Percentiles rank a stretch among this genome's conserved stretches.
These are phyloP conservation scores for Heterobasidion parviporum DNA, from an alignment of 1,284 basidiomycete species.

Conservation along the genomic window DNA sequence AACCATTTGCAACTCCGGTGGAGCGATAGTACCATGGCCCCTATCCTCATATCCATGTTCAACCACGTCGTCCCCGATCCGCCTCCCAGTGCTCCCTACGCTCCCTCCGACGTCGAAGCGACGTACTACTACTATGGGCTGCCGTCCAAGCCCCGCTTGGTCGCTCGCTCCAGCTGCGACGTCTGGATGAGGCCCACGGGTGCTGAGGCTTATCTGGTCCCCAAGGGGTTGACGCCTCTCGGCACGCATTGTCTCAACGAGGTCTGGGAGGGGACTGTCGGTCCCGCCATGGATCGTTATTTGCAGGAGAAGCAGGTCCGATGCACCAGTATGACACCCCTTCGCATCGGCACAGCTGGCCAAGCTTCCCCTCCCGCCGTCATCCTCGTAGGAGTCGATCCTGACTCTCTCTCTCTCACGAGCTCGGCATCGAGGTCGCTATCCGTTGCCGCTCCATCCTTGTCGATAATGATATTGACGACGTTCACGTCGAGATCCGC, in stretches of 20 bases:
- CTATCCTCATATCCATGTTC: background rate
- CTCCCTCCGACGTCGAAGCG: background rate
- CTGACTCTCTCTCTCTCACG: slow-evolving; percentile 8
- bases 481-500: slow-evolving; percentile 14
- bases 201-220: slow-evolving; percentile 13
- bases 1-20: too few species aligned
- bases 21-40: too few species aligned
- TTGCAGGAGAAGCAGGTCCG: slow-evolving; percentile 13
- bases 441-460: slow-evolving; percentile 7
- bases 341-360: slow-evolving; percentile 13
- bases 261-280: slow-evolving; percentile 16
- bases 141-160: background rate
- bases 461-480: slow-evolving; percentile 3
- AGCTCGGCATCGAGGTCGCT: slow-evolving; percentile 6
- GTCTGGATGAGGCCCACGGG: slow-evolving; percentile 1
- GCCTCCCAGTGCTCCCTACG: background rate
- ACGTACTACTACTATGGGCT: slow-evolving; percentile 1
- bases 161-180: slow-evolving; percentile 2
- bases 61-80: background rate
- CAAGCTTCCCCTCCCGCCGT: slow-evolving; percentile 5
- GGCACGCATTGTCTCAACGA: slow-evolving; percentile 14
- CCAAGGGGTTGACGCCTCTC: slow-evolving; percentile 16
- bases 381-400: slow-evolving; percentile 11
- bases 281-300: slow-evolving; percentile 7
- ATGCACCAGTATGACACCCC: slow-evolving; percentile 19